Conservation (phyloP, 176 grass and related monocot genomes). For the Oryza officinalis region DNA sequence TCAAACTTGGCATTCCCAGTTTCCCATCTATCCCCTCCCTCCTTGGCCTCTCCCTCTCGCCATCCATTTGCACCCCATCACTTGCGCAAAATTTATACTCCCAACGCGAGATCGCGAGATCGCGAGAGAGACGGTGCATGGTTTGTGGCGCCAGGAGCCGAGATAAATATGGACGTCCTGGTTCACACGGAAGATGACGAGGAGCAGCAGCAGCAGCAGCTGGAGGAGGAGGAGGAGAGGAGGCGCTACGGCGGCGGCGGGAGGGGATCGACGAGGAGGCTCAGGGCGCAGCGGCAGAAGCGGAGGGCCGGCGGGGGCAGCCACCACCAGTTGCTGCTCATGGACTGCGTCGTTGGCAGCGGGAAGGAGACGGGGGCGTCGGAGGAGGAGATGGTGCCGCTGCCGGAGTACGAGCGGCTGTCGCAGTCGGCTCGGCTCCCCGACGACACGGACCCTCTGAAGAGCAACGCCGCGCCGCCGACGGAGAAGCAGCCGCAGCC, state of each 20-base stretch:
- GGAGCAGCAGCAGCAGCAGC: not conserved
- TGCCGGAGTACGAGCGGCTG: constrained; percentile 70
- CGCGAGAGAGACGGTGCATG: not conserved
- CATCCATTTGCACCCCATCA: not conserved
- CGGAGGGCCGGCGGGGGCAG: constrained; percentile 8
- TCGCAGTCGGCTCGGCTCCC: constrained; percentile 57
- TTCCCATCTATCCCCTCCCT: not conserved
- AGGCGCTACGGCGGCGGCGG: not conserved
- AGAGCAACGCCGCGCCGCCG: not conserved
- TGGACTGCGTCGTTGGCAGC: constrained; percentile 51
- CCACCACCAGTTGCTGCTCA: constrained; percentile 46
- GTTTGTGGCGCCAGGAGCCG: constrained; percentile 31
- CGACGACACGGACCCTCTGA: constrained; percentile 2
- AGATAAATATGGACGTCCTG: constrained; percentile 42
- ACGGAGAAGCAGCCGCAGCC: not conserved
- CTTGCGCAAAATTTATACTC: constrained; percentile 23
- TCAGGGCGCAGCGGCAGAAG: constrained; percentile 26
- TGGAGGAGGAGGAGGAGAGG: not conserved
- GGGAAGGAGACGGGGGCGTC: not conserved
- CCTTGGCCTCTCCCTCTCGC: not conserved
- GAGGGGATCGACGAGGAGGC: not conserved
- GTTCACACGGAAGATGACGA: constrained; percentile 40
- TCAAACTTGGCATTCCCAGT: constrained; percentile 22
- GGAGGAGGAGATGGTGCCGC: constrained; percentile 53
- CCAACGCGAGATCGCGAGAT: constrained; percentile 19